A percentile compares a stretch with the other conserved stretches of the same genome.
Evolutionary conservation across 306 rosid species (phyloP).

Genomic region (Geum urbanum): DNA sequence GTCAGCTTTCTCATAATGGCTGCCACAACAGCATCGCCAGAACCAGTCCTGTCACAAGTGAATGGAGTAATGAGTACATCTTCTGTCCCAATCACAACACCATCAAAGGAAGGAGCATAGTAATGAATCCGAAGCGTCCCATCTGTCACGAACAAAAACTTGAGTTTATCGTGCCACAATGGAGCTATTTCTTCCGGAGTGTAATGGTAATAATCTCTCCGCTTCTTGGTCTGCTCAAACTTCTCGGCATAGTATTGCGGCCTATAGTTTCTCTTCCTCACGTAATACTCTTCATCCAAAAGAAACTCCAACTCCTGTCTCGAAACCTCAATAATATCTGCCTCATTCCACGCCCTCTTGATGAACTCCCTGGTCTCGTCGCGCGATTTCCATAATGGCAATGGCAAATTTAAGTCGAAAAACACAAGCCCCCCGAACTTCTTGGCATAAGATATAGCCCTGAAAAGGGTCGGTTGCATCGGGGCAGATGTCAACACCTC

Average conservation of each 20-base stretch:
- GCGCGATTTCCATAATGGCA: constrained; percentile 76
- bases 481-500: constrained; percentile 42
- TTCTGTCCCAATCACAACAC: constrained; percentile 80
- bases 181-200: constrained; percentile 68
- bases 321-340: constrained; percentile 73
- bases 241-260: constrained; percentile 77
- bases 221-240: constrained; percentile 66
- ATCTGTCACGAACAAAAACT: constrained; percentile 67
- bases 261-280: constrained; percentile 58
- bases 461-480: constrained; percentile 38
- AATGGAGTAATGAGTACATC: constrained; percentile 90
- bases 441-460: constrained; percentile 42
- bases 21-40: constrained; percentile 94
- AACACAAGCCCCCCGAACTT: constrained; percentile 51
- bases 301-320: constrained; percentile 85
- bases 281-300: constrained; percentile 69
- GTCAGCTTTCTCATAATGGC: constrained; percentile 82
- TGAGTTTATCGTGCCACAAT: constrained; percentile 72
- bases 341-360: constrained; percentile 73
- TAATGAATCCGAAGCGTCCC: constrained; percentile 83
- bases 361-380: constrained; percentile 61
- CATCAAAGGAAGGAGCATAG: constrained; percentile 69
- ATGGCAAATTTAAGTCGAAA: constrained; percentile 70
- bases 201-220: constrained; percentile 72
- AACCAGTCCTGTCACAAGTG: constrained; percentile 95